Conservation (phyloP, 2,329 filamentous ascomycete species). For the Ascosphaera pollenicola region DNA sequence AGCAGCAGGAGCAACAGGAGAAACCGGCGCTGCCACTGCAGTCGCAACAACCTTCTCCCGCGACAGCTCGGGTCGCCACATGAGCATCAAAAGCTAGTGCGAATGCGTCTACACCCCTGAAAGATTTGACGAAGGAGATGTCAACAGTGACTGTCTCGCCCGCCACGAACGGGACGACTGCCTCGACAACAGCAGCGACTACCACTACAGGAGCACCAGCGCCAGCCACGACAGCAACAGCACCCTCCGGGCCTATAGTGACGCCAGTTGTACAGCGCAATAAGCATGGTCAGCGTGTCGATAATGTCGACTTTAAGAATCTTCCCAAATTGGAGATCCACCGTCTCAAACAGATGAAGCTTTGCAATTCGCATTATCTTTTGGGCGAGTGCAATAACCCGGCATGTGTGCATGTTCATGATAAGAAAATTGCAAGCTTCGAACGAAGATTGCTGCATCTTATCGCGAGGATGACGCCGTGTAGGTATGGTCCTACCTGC, state of each 20-base stretch:
- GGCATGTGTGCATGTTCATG: conserved; percentile 31
- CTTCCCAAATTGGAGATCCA: conserved; percentile 33
- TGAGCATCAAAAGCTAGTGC: too few species aligned
- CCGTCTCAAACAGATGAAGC: conserved; percentile 37
- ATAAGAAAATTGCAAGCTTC: conserved; percentile 28
- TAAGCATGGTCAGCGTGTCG: conserved; percentile 36
- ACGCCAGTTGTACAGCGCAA: conserved; percentile 30
- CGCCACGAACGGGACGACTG: conserved; percentile 5
- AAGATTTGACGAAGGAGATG: too few species aligned
- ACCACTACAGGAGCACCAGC: conserved; percentile 16
- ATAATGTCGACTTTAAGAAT: conserved; percentile 27
- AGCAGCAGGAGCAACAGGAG: too few species aligned
- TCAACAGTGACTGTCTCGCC: too few species aligned
- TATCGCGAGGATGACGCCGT: conserved; percentile 41
- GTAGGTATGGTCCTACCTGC: conserved; percentile 33
- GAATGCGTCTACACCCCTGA: too few species aligned
- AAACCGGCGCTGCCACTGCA: too few species aligned
- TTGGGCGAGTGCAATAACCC: conserved; percentile 34
- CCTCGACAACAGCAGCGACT: conserved; percentile 7
- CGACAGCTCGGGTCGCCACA: too few species aligned
- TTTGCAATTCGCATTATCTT: conserved; percentile 40
- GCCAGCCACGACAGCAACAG: conserved; percentile 18
- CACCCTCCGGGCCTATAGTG: conserved; percentile 12
- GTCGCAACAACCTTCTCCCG: too few species aligned
- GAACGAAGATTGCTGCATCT: conserved; percentile 33